A percentile compares a stretch with the other conserved stretches of the same genome.
Evolutionary conservation across 495 filamentous ascomycete genomes (phyloP).

Genomic region (Aspergillus wentii): DNA sequence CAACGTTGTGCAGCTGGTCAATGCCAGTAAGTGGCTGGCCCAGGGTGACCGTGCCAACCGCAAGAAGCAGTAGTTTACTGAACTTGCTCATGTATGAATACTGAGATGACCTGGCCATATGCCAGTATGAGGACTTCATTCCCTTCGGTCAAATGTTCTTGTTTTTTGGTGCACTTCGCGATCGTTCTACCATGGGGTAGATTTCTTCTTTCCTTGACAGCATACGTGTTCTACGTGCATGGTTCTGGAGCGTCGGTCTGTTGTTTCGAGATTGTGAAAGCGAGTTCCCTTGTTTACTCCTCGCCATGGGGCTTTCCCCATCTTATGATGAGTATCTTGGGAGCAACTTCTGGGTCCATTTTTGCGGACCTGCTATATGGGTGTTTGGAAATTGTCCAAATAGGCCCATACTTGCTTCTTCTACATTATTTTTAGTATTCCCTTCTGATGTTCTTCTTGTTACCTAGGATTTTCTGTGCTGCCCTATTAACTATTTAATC

Average conservation of each 20-base stretch:
- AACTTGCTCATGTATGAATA: too few species aligned
- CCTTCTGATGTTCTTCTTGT: slow-evolving; percentile 6
- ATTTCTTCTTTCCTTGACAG: slow-evolving; percentile 5
- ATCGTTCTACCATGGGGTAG: too few species aligned
- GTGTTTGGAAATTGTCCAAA: background rate
- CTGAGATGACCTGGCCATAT: too few species aligned
- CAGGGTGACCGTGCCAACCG: slow-evolving; percentile 64
- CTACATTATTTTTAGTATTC: slow-evolving; percentile 4
- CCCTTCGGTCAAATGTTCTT: slow-evolving; percentile 1
- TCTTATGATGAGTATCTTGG: too few species aligned
- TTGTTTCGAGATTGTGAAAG: slow-evolving; percentile 18
- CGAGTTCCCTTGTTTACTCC: slow-evolving; percentile 6
- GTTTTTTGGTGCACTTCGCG: too few species aligned
- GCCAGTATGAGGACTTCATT: too few species aligned
- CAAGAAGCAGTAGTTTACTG: slow-evolving; percentile 24
- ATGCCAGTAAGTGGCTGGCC: slow-evolving; percentile 87
- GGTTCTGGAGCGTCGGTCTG: slow-evolving; percentile 35
- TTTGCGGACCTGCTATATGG: too few species aligned
- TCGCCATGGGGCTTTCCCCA: too few species aligned
- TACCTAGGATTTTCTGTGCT: slow-evolving; percentile 11
- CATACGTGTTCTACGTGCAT: slow-evolving; percentile 27
- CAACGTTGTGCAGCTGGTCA: slow-evolving; percentile 90
- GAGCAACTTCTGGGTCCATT: slow-evolving; percentile 5
- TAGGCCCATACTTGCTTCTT: slow-evolving; percentile 1
- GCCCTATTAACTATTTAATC: slow-evolving; percentile 20